Evolutionary conservation across 495 filamentous ascomycete species (phyloP), one percentile per base, ranked within the genome.

Genomic region (Aspergillus campestris): DNA sequence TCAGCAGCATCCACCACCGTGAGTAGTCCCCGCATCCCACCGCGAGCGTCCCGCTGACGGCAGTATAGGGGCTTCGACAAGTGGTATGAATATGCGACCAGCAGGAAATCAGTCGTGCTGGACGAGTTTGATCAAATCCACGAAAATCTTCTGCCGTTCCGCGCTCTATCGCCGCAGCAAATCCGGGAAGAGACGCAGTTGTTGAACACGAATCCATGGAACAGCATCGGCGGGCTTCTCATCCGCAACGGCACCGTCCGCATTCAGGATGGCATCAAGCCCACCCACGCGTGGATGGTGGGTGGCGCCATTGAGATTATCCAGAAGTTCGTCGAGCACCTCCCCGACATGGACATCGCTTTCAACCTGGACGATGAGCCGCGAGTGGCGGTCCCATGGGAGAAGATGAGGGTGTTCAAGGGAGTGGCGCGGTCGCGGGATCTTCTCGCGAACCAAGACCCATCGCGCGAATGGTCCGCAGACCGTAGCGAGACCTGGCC

Each of bases 351-450:
- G 84, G 82, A 87, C 47, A 63, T 94, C 31, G 82, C 83, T 0
- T 81, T 94, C 64, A 94, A 92, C 58, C 54, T 88, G 18, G 78
- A 86, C 35, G 84, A 89, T 51, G 76, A 86, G 50, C 85, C 87
- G n/a, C 72, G 86, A 10, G 75, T 90, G 5, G 71, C 87, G 2
- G 78, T 86, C 1, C 81, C 86, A 3, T 84, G 80, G 72, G 74
- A 81, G 42, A 75, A 78, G 11, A 58, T 75, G 8, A 44, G 67
- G 6, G 50, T 55, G 6, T 50, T 77, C 14, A 69, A 55, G 35
- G 57, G 60, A 12, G 55, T 55, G 14, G 74, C 67, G 28, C 62
- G 42, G 33, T 42, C 57, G 38, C 50, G 59, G n/a, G 42, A 42
- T 29, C 28, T 52, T 31, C 52, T 54, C 5, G 45, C 57, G 6